These are phyloP conservation scores for Podospora pseudoanserina DNA, from an alignment of 495 filamentous ascomycete genomes.

Conservation along the genomic window DNA sequence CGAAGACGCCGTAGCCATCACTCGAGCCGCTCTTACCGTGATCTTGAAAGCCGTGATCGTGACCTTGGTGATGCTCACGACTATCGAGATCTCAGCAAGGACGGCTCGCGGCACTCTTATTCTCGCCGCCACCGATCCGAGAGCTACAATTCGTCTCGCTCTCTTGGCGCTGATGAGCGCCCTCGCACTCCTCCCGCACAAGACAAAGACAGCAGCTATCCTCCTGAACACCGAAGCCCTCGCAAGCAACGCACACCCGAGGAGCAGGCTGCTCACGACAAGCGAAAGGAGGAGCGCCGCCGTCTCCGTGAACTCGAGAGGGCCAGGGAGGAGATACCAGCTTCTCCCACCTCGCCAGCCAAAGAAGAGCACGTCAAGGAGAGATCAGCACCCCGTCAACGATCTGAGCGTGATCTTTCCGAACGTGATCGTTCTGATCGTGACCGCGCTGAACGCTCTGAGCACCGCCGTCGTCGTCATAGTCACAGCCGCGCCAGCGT, in stretches of 20 bases:
- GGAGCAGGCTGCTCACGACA: conserved; percentile 44
- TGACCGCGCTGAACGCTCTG: conserved; percentile 21
- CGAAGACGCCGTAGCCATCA: conserved; percentile 34
- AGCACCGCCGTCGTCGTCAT: conserved; percentile 34
- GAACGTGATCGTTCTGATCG: conserved; percentile 13
- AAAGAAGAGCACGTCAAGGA: conserved; percentile 21
- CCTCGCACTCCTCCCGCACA: conserved; percentile 27
- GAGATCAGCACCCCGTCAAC: conserved; percentile 16
- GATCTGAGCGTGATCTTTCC: conserved; percentile 7
- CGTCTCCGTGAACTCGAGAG: conserved; percentile 30
- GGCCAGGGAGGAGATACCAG: conserved; percentile 14
- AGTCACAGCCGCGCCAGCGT: conserved; percentile 35
- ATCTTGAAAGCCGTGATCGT: conserved; percentile 6
- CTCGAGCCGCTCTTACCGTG: conserved; percentile 29
- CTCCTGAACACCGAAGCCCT: conserved; percentile 30
- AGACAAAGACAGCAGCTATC: conserved; percentile 34
- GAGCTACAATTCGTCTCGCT: conserved; percentile 32
- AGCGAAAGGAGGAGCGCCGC: conserved; percentile 39
- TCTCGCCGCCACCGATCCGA: conserved; percentile 35
- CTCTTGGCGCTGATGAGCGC: conserved; percentile 29
- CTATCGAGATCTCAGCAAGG: conserved; percentile 31
- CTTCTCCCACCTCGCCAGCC: conserved; percentile 19
- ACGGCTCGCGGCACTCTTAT: conserved; percentile 33
- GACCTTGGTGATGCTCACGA: conserved; percentile 29
- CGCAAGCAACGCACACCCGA: conserved; percentile 40